These are phyloP conservation scores for Hypoxylon sp. DNA, from an alignment of 2,329 filamentous ascomycete species.

Conservation along the genomic window DNA sequence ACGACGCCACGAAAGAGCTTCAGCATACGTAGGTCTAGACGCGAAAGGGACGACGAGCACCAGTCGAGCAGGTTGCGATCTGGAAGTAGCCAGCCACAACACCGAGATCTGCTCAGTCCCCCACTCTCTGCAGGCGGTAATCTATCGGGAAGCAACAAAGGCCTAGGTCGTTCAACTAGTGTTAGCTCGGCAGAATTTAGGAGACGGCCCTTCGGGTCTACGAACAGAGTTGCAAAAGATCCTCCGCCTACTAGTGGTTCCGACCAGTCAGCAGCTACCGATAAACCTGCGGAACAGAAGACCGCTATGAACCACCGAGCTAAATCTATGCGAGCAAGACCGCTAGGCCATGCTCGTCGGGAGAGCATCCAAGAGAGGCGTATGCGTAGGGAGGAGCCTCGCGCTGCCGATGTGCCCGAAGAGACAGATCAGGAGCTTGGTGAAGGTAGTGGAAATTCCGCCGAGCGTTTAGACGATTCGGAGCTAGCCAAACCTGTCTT, in stretches of 20 bases:
- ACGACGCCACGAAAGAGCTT: constrained; percentile 83
- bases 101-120: constrained; percentile 80
- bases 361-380: constrained; percentile 93
- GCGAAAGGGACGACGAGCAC: constrained; percentile 60
- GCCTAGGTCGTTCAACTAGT: constrained; percentile 85
- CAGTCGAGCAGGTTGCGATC: constrained; percentile 55
- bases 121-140: constrained; percentile 68
- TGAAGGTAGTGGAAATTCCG: constrained; percentile 67
- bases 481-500: constrained; percentile 93
- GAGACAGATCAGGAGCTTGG: constrained; percentile 86
- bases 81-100: constrained; percentile 73
- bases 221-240: constrained; percentile 63
- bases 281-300: constrained; percentile 61
- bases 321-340: constrained; percentile 80
- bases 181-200: constrained; percentile 88
- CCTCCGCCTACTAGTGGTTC: constrained; percentile 80
- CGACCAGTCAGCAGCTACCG: constrained; percentile 72
- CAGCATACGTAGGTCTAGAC: constrained; percentile 73
- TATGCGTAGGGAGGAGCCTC: constrained; percentile 74
- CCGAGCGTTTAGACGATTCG: constrained; percentile 69
- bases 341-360: constrained; percentile 84
- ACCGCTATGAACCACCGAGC: constrained; percentile 62
- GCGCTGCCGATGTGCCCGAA: constrained; percentile 83
- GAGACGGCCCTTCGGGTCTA: constrained; percentile 61
- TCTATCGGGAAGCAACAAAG: constrained; percentile 68